Percentiles rank a stretch among this genome's conserved stretches.
Evolutionary conservation across 139 green algal genomes (phyloP).

Genomic region (Closterium sp.): DNA sequence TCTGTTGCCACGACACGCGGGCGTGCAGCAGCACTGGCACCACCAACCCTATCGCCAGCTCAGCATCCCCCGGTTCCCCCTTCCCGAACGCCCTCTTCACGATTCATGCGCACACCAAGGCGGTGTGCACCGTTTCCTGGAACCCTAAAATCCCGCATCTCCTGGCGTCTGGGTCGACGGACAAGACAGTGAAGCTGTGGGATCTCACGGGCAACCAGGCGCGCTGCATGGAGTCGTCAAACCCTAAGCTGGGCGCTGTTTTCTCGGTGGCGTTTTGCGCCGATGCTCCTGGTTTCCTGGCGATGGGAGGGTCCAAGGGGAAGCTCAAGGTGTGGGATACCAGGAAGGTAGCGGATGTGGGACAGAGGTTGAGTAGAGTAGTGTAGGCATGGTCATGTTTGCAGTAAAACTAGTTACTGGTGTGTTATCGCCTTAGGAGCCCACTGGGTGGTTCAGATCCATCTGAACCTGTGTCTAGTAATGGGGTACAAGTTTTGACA

Average conservation of each 20-base stretch:
- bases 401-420: no score
- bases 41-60: constrained; percentile 63
- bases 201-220: constrained; percentile 64
- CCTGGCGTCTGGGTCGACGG: constrained; percentile 83
- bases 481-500: no score
- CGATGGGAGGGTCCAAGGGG: constrained; percentile 50
- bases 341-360: neutral
- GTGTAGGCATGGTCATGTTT: no score
- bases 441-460: no score
- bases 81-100: constrained; percentile 62
- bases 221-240: constrained; percentile 66
- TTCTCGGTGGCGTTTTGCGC: constrained; percentile 40
- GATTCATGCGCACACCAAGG: constrained; percentile 80
- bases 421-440: no score
- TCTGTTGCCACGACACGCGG: constrained; percentile 49
- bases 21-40: neutral
- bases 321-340: constrained; percentile 42
- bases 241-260: constrained; percentile 56
- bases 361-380: neutral
- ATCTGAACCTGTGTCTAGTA: no score
- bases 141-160: constrained; percentile 62
- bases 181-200: constrained; percentile 96
- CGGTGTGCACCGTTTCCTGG: constrained; percentile 61
- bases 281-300: constrained; percentile 47
- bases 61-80: neutral